Evolutionary conservation across 805 yeast species (phyloP).

Genomic region (Spathaspora arborariae): DNA sequence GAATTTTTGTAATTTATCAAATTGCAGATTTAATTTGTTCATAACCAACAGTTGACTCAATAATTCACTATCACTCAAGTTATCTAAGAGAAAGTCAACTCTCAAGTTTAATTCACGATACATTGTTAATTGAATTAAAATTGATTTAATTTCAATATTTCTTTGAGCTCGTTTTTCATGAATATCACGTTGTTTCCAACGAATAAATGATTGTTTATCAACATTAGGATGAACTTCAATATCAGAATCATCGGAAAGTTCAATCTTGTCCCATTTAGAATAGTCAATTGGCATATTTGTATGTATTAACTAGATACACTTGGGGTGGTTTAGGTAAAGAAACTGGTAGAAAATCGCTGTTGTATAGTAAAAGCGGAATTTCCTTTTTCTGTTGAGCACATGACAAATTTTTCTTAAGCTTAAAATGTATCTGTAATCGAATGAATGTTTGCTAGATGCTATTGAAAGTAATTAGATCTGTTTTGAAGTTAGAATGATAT

Average conservation of each 20-base stretch:
- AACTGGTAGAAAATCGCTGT: background rate
- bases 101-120: constrained; percentile 70
- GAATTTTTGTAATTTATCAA: constrained; percentile 59
- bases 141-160: constrained; percentile 69
- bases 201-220: constrained; percentile 85
- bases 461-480: no score
- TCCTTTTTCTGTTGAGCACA: no score
- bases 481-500: no score
- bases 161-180: constrained; percentile 87
- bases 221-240: constrained; percentile 98
- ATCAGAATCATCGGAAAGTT: constrained; percentile 94
- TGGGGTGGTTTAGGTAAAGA: background rate
- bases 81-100: constrained; percentile 57
- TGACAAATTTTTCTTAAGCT: no score
- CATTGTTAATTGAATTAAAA: constrained; percentile 77
- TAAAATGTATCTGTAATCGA: no score
- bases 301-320: background rate
- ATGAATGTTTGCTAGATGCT: no score
- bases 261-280: constrained; percentile 97
- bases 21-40: constrained; percentile 43
- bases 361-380: no score
- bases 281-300: constrained; percentile 78
- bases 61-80: constrained; percentile 34
- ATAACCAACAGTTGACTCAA: constrained; percentile 26
- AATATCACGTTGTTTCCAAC: constrained; percentile 96